Evolutionary conservation across 306 rosid genomes (phyloP).

Genomic region (Cyamopsis tetragonoloba): DNA sequence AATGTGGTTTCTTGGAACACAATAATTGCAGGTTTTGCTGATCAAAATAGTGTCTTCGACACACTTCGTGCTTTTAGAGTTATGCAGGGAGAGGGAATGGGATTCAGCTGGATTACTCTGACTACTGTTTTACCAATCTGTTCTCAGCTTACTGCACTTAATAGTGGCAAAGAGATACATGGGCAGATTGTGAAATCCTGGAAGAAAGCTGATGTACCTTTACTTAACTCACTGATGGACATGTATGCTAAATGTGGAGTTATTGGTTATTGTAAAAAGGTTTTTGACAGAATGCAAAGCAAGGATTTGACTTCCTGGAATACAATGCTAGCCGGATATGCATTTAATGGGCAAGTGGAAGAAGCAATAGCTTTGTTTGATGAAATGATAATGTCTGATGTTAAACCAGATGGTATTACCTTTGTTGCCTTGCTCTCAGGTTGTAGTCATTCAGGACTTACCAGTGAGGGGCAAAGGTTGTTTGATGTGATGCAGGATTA

Average conservation of each 20-base stretch:
- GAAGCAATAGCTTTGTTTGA: constrained; percentile 41
- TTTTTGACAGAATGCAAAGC: constrained; percentile 37
- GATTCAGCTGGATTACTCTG: constrained; percentile 60
- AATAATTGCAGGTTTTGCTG: constrained; percentile 39
- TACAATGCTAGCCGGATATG: constrained; percentile 49
- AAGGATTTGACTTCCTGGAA: constrained; percentile 63
- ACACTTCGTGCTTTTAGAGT: constrained; percentile 39
- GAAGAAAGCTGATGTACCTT: constrained; percentile 41
- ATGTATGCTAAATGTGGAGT: constrained; percentile 68
- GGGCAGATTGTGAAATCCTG: constrained; percentile 52
- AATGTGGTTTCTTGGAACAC: constrained; percentile 64
- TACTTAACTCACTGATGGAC: constrained; percentile 51
- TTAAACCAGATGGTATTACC: constrained; percentile 45
- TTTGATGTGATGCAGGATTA: constrained; percentile 40
- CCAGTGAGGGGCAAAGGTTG: constrained; percentile 36
- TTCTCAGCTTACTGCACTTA: constrained; percentile 46
- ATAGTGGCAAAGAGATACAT: constrained; percentile 59
- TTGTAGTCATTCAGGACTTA: constrained; percentile 53
- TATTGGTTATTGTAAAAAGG: constrained; percentile 42
- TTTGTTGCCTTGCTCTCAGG: constrained; percentile 54
- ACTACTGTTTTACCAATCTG: constrained; percentile 43
- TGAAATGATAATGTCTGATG: constrained; percentile 30
- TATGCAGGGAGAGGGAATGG: constrained; percentile 47
- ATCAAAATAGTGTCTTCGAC: constrained; percentile 28
- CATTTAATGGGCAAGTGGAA: constrained; percentile 45